Conservation (phyloP, 2,329 filamentous ascomycete species). For the Aureobasidium lini region DNA sequence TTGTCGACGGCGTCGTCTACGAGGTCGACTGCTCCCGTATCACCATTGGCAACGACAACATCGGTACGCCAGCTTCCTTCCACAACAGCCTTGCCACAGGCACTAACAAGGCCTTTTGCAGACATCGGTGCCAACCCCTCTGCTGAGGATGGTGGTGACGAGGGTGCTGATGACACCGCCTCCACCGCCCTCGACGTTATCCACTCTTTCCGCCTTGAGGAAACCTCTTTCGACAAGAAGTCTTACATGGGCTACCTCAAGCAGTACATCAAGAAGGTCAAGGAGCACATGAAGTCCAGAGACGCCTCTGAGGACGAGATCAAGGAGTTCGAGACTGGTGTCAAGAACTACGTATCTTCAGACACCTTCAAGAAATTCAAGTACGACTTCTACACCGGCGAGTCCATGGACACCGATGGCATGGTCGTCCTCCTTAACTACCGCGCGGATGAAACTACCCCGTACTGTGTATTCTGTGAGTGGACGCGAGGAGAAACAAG, state of each 20-base stretch:
- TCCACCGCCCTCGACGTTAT: constrained; percentile 87
- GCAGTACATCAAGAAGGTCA: constrained; percentile 94
- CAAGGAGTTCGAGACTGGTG: constrained; percentile 72
- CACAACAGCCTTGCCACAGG: background rate
- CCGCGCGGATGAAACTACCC: constrained; percentile 90
- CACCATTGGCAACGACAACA: constrained; percentile 63
- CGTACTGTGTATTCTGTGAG: constrained; percentile 69
- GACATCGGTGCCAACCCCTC: constrained; percentile 95
- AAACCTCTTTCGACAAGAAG: constrained; percentile 81
- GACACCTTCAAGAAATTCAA: constrained; percentile 93
- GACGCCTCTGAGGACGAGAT: constrained; percentile 58
- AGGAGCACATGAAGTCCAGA: constrained; percentile 58
- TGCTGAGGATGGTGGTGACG: constrained; percentile 74
- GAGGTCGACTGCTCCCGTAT: constrained; percentile 93
- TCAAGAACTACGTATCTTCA: constrained; percentile 48
- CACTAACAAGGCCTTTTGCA: constrained; percentile 28
- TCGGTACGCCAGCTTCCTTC: constrained; percentile 45
- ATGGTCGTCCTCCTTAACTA: constrained; percentile 97
- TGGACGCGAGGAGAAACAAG: no score
- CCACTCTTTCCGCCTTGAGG: constrained; percentile 81
- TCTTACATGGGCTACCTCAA: constrained; percentile 76
- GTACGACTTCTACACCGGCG: constrained; percentile 67
- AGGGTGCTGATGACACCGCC: constrained; percentile 61
- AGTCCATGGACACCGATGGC: constrained; percentile 86
- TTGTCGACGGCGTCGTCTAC: constrained; percentile 71